These are phyloP conservation scores for Trichophyton mentagrophytes DNA, from an alignment of 2,329 filamentous ascomycete genomes.

Conservation along the genomic window DNA sequence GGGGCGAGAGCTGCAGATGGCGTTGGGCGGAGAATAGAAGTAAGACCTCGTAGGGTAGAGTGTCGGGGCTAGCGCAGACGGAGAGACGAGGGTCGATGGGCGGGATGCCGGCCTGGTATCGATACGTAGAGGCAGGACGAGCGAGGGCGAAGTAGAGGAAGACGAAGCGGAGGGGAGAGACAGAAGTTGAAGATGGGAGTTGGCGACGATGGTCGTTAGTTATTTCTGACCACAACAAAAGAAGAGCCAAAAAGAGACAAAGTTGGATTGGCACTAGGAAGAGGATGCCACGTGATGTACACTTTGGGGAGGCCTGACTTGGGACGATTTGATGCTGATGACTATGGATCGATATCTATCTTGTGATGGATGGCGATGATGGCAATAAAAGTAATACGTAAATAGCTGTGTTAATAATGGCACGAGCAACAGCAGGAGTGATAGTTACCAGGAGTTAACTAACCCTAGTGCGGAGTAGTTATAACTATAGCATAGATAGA, in stretches of 20 bases:
- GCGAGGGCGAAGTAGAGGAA: neutral
- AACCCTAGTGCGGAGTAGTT: too few relatives aligned
- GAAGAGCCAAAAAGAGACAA: neutral
- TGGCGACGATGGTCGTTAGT: too few relatives aligned
- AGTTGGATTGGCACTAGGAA: neutral
- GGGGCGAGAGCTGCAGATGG: neutral
- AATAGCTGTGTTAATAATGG: too few relatives aligned
- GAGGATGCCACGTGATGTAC: neutral
- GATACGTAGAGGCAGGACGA: too few relatives aligned
- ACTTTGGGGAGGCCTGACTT: neutral
- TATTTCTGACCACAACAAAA: neutral
- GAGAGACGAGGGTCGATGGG: neutral
- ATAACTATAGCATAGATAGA: too few relatives aligned
- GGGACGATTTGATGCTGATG: too few relatives aligned
- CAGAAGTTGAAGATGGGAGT: neutral
- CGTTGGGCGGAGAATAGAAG: neutral
- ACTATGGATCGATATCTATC: too few relatives aligned
- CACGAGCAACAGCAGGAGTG: too few relatives aligned
- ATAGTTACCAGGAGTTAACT: too few relatives aligned
- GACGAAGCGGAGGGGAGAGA: neutral
- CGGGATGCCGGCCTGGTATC: neutral
- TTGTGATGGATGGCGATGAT: too few relatives aligned
- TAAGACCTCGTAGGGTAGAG: neutral
- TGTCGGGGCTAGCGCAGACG: too few relatives aligned
- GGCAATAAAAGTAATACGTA: too few relatives aligned